Conservation (phyloP, 2,329 filamentous ascomycete species). For the Tothia fuscella region DNA sequence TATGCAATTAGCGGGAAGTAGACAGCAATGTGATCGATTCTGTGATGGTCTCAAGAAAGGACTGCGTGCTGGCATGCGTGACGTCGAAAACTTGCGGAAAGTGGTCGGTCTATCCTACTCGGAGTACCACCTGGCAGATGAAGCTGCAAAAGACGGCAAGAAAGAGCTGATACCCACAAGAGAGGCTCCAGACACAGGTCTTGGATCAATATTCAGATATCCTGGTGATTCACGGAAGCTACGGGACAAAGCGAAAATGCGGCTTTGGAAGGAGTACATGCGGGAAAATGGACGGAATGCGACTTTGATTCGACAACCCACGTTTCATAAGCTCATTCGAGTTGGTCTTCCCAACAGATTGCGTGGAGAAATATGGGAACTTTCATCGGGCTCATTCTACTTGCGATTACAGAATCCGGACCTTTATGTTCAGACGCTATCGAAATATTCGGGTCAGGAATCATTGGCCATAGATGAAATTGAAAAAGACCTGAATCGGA, state of each 20-base stretch:
- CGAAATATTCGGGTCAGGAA: conserved; percentile 71
- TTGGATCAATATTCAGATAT: conserved; percentile 88
- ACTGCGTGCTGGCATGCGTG: conserved; percentile 73
- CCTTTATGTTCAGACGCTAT: conserved; percentile 71
- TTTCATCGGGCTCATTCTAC: conserved; percentile 84
- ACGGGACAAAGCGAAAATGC: conserved; percentile 91
- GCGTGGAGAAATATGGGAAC: conserved; percentile 89
- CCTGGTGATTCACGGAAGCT: conserved; percentile 91
- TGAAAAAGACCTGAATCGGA: conserved; percentile 94
- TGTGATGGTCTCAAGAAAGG: conserved; percentile 92
- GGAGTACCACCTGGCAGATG: conserved; percentile 42
- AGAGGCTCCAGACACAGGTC: conserved; percentile 75
- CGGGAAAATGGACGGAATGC: conserved; percentile 90
- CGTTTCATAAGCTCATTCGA: conserved; percentile 93
- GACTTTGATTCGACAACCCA: conserved; percentile 86
- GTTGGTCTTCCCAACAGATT: conserved; percentile 90
- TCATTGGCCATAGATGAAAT: conserved; percentile 98
- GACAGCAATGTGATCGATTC: conserved; percentile 84
- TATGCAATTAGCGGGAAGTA: conserved; percentile 78
- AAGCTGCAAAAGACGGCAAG: conserved; percentile 23
- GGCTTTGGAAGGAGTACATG: conserved; percentile 92
- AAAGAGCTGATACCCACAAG: conserved; percentile 42
- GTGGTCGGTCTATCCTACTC: conserved; percentile 84
- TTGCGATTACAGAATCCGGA: conserved; percentile 76
- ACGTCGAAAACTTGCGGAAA: conserved; percentile 70